Base-by-base conservation (phyloP, 352 stramenopile species). In the Globisporangium recalcitrans region DNA sequence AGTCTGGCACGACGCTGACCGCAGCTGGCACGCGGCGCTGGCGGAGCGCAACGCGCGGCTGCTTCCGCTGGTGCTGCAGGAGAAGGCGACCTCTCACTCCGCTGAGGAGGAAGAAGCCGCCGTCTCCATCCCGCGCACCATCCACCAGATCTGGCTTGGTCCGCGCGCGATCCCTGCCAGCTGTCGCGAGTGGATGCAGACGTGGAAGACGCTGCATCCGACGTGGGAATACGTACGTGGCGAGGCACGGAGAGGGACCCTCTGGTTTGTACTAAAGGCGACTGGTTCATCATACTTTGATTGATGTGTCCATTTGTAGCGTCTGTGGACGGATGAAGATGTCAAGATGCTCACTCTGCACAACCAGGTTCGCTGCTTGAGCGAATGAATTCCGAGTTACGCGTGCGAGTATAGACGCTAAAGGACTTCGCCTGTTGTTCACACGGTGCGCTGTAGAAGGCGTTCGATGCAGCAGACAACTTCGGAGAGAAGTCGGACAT, bases 71-170 rank as follows among this genome's bases (percentile, higher is more conserved):
- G n/a, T n/a, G 22, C 44, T 46, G 13, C 24, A 24, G 27, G 32
- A 26, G 32, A 10, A 7, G 8, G 49, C 29, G 19, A 6, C 22
- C 21, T 11, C 19, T 19, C 19, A 19, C 4, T 1, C 8, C 24
- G 16, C 38, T 44, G 38, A 21, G 14, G 38, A 21, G 14, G 48
- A 42, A 21, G 40, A 40, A 14, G 6, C 3, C 11, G 29, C 14
- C 29, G 11, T 16, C 10, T 7, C 31, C 32, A 80, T 86, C 29
- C 79, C 80, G 22, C 71, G 61, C 10, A 72, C 77, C n/a, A 70
- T 88, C 19, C 82, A 91, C 60, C 82, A 91, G 49, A 87, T 91
- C 56, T 91, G 82, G 82, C 73, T 91, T 9, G 82, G 82, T 1
- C 63, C 67, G 0, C 27, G 46, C 0, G 32, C 60, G 53, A 75